These are phyloP conservation scores for Durusdinium trenchii DNA, from an alignment of 73 alveolate species.

Conservation along the genomic window DNA sequence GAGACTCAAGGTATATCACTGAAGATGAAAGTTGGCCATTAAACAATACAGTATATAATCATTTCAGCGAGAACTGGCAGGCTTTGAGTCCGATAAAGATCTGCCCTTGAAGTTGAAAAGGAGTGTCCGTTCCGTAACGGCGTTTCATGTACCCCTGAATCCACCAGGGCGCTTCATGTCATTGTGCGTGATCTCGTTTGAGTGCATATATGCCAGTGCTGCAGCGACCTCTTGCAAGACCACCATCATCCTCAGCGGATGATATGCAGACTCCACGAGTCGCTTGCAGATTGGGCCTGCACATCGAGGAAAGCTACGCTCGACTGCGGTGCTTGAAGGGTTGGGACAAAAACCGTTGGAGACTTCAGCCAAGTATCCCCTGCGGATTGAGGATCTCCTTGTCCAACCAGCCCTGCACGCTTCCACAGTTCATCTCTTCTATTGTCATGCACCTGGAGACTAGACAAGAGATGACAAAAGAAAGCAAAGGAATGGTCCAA, in stretches of 20 bases:
- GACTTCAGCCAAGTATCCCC: slow-evolving; percentile 38
- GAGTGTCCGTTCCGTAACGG: too few relatives aligned
- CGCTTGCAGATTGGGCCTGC: neutral
- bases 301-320: neutral
- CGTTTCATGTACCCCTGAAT: neutral
- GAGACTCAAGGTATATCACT: too few relatives aligned
- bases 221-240: slow-evolving; percentile 66
- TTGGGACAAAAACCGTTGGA: neutral
- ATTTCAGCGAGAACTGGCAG: too few relatives aligned
- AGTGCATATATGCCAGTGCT: slow-evolving; percentile 83
- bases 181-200: slow-evolving; percentile 71
- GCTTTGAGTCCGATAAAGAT: too few relatives aligned
- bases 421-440: slow-evolving; percentile 84
- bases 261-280: too few relatives aligned
- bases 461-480: too few relatives aligned
- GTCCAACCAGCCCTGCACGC: slow-evolving; percentile 89
- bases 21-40: too few relatives aligned
- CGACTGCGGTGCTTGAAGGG: neutral
- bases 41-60: too few relatives aligned
- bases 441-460: slow-evolving; percentile 84
- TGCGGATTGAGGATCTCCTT: slow-evolving; percentile 78
- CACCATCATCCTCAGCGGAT: slow-evolving; percentile 67
- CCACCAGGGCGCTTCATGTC: slow-evolving; percentile 68
- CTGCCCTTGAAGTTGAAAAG: too few relatives aligned
- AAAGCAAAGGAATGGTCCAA: too few relatives aligned